Conservation (phyloP, 768 basidiomycete genomes). For the Calvatia gigantea region DNA sequence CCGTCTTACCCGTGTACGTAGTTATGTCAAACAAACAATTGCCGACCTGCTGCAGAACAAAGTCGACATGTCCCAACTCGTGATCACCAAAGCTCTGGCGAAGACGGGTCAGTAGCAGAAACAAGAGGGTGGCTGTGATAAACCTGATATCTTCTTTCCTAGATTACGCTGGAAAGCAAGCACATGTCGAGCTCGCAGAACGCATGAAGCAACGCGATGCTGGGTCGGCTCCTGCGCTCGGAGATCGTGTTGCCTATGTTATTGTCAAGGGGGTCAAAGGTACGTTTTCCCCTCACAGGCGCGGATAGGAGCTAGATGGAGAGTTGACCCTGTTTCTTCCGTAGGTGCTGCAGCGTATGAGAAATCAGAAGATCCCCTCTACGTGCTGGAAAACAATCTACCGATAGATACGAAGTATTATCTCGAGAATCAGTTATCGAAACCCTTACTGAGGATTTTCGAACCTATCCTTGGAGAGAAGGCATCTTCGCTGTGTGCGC, state of each 20-base stretch:
- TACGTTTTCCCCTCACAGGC: slow-evolving; percentile 21
- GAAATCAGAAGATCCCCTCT: slow-evolving; percentile 97
- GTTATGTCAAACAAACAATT: slow-evolving; percentile 92
- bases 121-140: too few species aligned
- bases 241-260: slow-evolving; percentile 98
- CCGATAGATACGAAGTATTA: slow-evolving; percentile 99
- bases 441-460: slow-evolving; percentile 96
- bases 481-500: slow-evolving; percentile 70
- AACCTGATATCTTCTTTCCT: background rate
- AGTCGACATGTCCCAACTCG: slow-evolving; percentile 97
- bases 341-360: slow-evolving; percentile 95
- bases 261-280: slow-evolving; percentile 97
- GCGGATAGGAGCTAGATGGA: background rate
- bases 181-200: slow-evolving; percentile 93
- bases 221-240: slow-evolving; percentile 94
- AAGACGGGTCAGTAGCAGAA: slow-evolving; percentile 62
- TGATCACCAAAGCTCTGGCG: slow-evolving; percentile 95
- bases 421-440: slow-evolving; percentile 95
- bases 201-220: slow-evolving; percentile 96
- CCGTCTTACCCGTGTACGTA: slow-evolving; percentile 25
- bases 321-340: background rate
- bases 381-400: slow-evolving; percentile 95
- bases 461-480: slow-evolving; percentile 96
- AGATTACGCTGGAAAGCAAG: slow-evolving; percentile 96
- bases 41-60: slow-evolving; percentile 94